Conservation (phyloP, 352 stramenopile genomes). For the Phytophthora europaea region DNA sequence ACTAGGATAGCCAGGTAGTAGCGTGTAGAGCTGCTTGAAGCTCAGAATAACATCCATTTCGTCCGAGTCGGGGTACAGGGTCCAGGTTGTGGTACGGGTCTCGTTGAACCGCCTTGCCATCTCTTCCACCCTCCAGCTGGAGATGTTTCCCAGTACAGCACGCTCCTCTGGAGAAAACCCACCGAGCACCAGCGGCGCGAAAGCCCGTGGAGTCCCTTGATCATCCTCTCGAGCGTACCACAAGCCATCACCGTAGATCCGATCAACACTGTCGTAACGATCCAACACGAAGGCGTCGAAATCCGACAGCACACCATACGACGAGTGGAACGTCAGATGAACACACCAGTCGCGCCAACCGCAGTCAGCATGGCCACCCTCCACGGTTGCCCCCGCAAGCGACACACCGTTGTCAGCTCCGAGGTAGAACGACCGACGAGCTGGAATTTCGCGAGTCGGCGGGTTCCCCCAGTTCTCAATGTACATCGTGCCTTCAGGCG, state of each 20-base stretch:
- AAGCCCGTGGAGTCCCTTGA: slow-evolving; percentile 1
- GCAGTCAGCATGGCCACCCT: slow-evolving; percentile 19
- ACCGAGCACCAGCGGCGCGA: slow-evolving; percentile 48
- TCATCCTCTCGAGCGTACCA: slow-evolving; percentile 11
- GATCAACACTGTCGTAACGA: slow-evolving; percentile 37
- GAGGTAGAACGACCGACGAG: slow-evolving; percentile 28
- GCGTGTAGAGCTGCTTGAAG: slow-evolving; percentile 69
- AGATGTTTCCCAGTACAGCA: slow-evolving; percentile 24
- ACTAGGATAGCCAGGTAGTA: slow-evolving; percentile 47
- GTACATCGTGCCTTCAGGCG: slow-evolving; percentile 35
- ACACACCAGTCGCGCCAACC: slow-evolving; percentile 27
- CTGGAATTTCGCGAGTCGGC: slow-evolving; percentile 18
- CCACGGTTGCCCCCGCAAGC: slow-evolving; percentile 13
- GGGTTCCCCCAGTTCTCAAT: slow-evolving; percentile 25
- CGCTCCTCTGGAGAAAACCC: slow-evolving; percentile 30
- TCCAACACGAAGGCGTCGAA: slow-evolving; percentile 66
- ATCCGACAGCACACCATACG: slow-evolving; percentile 55
- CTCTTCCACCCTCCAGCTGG: slow-evolving; percentile 24
- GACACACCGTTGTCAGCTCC: slow-evolving; percentile 16
- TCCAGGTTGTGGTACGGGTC: slow-evolving; percentile 49
- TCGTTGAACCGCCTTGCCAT: slow-evolving; percentile 40
- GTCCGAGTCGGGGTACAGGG: slow-evolving; percentile 41
- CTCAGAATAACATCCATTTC: slow-evolving; percentile 61
- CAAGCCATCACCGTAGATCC: slow-evolving; percentile 14
- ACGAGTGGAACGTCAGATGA: slow-evolving; percentile 53